These are phyloP conservation scores for Pichia sp. DNA, from an alignment of 1,139 yeast species.

Conservation along the genomic window DNA sequence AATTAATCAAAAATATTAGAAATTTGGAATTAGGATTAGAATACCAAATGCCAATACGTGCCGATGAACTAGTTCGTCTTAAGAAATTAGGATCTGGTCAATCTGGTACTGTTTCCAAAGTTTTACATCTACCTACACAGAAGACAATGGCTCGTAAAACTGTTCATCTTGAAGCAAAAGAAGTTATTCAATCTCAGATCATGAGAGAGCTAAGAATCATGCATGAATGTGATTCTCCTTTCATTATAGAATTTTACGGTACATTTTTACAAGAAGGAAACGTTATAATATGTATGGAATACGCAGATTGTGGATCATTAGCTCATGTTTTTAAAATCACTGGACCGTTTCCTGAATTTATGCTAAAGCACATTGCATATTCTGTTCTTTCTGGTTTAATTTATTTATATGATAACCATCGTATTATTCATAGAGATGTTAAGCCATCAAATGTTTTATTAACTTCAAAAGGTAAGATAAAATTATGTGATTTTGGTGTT, in stretches of 20 bases:
- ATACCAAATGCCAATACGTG: slow-evolving; percentile 46
- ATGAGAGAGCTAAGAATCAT: slow-evolving; percentile 81
- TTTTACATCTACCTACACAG: slow-evolving; percentile 81
- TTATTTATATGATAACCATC: slow-evolving; percentile 72
- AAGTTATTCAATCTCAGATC: slow-evolving; percentile 75
- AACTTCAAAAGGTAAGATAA: slow-evolving; percentile 73
- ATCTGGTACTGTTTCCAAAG: slow-evolving; percentile 88
- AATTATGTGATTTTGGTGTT: slow-evolving; percentile 91
- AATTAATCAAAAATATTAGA: slow-evolving; percentile 32
- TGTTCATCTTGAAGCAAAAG: slow-evolving; percentile 80
- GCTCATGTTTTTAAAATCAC: slow-evolving; percentile 59
- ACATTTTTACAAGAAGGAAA: slow-evolving; percentile 67
- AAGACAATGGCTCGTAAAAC: slow-evolving; percentile 86
- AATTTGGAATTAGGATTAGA: slow-evolving; percentile 42
- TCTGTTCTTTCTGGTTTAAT: slow-evolving; percentile 77
- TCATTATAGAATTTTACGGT: slow-evolving; percentile 84
- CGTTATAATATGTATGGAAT: slow-evolving; percentile 89
- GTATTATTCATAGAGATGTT: slow-evolving; percentile 87
- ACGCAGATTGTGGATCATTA: slow-evolving; percentile 89
- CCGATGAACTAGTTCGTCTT: slow-evolving; percentile 65
- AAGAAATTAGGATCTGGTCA: slow-evolving; percentile 87
- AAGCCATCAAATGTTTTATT: slow-evolving; percentile 84
- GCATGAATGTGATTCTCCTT: slow-evolving; percentile 83
- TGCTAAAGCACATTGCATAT: slow-evolving; percentile 67
- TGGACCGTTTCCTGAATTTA: slow-evolving; percentile 60